Conservation (phyloP, 768 basidiomycete species). For the Termitomyces sp. region DNA sequence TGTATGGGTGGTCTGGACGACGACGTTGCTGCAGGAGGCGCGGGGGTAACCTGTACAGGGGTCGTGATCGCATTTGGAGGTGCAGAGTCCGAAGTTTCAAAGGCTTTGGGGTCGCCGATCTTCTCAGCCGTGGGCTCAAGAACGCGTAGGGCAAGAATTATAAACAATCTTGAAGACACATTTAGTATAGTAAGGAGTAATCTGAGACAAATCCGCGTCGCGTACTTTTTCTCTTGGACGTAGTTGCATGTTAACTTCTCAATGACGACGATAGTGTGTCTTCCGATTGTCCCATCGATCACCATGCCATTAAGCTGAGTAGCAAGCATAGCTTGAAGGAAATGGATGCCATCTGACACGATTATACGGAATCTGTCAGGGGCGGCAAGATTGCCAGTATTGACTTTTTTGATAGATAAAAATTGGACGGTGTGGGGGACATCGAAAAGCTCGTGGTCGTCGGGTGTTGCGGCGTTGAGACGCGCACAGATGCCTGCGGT, state of each 20-base stretch:
- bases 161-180: constrained; percentile 59
- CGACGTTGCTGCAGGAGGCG: constrained; percentile 20
- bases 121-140: constrained; percentile 56
- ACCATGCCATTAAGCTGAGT: constrained; percentile 84
- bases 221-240: constrained; percentile 82
- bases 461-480: constrained; percentile 42
- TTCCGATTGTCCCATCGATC: constrained; percentile 55
- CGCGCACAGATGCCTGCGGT: constrained; percentile 53
- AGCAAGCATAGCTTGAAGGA: constrained; percentile 92
- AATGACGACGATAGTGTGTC: constrained; percentile 65
- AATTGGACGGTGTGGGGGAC: constrained; percentile 64
- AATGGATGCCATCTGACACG: constrained; percentile 84
- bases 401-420: constrained; percentile 80
- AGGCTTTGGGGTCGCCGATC: constrained; percentile 58
- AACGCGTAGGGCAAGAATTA: constrained; percentile 67
- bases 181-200: not conserved
- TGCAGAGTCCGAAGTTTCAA: constrained; percentile 22
- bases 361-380: constrained; percentile 75
- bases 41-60: not conserved
- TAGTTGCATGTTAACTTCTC: constrained; percentile 79
- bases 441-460: constrained; percentile 41
- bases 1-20: constrained; percentile 16
- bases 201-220: constrained; percentile 10
- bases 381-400: constrained; percentile 22
- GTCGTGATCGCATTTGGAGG: constrained; percentile 24